Percentiles rank a stretch among this genome's conserved stretches.
These are phyloP conservation scores for Beauveria rudraprayagi DNA, from an alignment of 2,329 filamentous ascomycete species.

Conservation along the genomic window DNA sequence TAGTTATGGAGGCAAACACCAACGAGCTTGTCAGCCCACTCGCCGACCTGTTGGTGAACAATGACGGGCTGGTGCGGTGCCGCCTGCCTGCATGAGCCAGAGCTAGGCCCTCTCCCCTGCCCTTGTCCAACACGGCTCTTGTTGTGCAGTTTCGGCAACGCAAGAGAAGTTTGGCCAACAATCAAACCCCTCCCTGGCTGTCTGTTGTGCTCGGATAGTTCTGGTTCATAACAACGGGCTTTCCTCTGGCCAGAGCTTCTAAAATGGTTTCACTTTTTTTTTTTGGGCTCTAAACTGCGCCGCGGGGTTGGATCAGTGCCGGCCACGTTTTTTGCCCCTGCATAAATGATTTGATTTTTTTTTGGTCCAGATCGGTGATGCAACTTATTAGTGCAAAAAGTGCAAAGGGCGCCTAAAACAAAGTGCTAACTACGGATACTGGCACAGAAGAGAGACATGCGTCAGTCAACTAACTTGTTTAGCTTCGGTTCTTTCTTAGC, in stretches of 20 bases:
- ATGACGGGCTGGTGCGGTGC: not conserved
- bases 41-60: too few relatives aligned
- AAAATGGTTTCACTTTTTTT: not conserved
- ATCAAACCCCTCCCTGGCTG: not conserved
- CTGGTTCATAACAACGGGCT: not conserved
- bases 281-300: not conserved
- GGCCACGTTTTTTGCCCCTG: not conserved
- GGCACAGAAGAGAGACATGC: not conserved
- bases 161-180: too few relatives aligned
- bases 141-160: not conserved
- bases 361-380: constrained; percentile 2
- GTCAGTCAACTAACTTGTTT: too few relatives aligned
- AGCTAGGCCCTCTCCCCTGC: not conserved
- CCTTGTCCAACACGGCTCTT: not conserved
- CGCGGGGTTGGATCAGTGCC: not conserved
- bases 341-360: constrained; percentile 1
- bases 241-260: not conserved
- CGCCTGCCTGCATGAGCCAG: not conserved
- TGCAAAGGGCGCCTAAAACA: not conserved
- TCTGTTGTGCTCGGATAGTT: not conserved
- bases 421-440: not conserved
- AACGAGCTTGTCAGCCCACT: too few relatives aligned
- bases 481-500: too few relatives aligned
- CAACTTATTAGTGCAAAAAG: not conserved
- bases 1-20: too few relatives aligned